Conservation (phyloP, 2,329 filamentous ascomycete genomes). For the Grosmannia penicillata region DNA sequence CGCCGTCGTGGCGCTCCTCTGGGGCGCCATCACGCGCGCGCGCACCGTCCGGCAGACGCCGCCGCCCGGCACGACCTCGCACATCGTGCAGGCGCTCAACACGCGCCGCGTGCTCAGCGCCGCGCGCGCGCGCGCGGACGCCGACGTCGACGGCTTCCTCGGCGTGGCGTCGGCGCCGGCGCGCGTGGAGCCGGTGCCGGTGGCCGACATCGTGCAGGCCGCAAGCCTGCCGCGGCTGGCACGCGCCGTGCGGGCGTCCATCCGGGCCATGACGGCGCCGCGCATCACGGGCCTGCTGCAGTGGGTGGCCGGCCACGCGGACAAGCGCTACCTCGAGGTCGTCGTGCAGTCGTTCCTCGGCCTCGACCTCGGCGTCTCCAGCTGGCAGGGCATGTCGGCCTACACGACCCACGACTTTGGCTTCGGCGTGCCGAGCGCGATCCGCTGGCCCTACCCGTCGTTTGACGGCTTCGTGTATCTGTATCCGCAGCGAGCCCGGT, state of each 20-base stretch:
- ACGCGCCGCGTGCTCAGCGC: conserved; percentile 10
- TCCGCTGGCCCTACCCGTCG: conserved; percentile 4
- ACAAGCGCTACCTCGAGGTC: conserved; percentile 13
- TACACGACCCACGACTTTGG: conserved; percentile 16
- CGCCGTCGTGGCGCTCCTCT: conserved; percentile 26
- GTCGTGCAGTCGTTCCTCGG: conserved; percentile 13
- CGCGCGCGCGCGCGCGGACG: too few species aligned
- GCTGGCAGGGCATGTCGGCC: conserved; percentile 11
- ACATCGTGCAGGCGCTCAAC: conserved; percentile 14
- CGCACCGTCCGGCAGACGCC: conserved; percentile 19
- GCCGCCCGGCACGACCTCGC: background rate
- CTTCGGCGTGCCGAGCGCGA: conserved; percentile 12
- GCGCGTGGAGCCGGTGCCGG: background rate
- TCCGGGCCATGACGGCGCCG: conserved; percentile 10
- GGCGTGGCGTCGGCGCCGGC: conserved; percentile 11
- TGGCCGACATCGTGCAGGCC: background rate
- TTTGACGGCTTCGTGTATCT: conserved; percentile 7
- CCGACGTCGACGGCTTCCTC: conserved; percentile 12
- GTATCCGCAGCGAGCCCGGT: conserved; percentile 1
- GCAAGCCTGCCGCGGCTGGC: conserved; percentile 11
- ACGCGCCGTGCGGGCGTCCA: conserved; percentile 12
- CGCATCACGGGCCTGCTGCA: conserved; percentile 11
- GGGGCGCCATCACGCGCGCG: conserved; percentile 22
- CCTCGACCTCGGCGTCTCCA: conserved; percentile 13
- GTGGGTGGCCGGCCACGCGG: conserved; percentile 12